Conservation (phyloP, 2,329 filamentous ascomycete species). For the Verticillium albo-atrum region DNA sequence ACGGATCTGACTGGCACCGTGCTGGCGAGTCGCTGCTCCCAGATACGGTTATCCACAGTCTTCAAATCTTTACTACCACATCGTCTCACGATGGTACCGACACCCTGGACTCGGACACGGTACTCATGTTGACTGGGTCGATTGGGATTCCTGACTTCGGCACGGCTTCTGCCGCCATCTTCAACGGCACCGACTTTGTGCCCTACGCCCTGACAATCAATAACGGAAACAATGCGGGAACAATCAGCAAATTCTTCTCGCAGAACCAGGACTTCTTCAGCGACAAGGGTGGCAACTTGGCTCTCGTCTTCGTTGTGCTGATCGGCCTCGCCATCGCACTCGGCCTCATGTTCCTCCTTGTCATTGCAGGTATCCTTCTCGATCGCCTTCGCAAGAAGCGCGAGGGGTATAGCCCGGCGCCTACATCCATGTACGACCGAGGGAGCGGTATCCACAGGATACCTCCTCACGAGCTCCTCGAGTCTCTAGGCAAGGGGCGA, state of each 20-base stretch:
- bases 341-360: conserved; percentile 71
- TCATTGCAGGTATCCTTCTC: conserved; percentile 68
- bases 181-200: conserved; percentile 72
- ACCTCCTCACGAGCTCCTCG: conserved; percentile 56
- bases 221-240: conserved; percentile 61
- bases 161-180: conserved; percentile 79
- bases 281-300: conserved; percentile 54
- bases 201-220: conserved; percentile 79
- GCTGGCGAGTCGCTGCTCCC: conserved; percentile 59
- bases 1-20: conserved; percentile 66
- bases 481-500: conserved; percentile 45
- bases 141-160: conserved; percentile 73
- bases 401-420: conserved; percentile 77
- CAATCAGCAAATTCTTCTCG: conserved; percentile 77
- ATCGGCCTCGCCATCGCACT: conserved; percentile 77
- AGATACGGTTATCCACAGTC: conserved; percentile 66
- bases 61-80: conserved; percentile 76
- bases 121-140: conserved; percentile 79
- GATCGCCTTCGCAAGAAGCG: conserved; percentile 72
- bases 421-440: conserved; percentile 59
- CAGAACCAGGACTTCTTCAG: conserved; percentile 75
- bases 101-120: conserved; percentile 62
- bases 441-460: conserved; percentile 55
- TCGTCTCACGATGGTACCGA: conserved; percentile 60
- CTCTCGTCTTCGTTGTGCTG: conserved; percentile 73